Evolutionary conservation across 805 yeast genomes (phyloP).

Genomic region (Wickerhamiella parazyma): DNA sequence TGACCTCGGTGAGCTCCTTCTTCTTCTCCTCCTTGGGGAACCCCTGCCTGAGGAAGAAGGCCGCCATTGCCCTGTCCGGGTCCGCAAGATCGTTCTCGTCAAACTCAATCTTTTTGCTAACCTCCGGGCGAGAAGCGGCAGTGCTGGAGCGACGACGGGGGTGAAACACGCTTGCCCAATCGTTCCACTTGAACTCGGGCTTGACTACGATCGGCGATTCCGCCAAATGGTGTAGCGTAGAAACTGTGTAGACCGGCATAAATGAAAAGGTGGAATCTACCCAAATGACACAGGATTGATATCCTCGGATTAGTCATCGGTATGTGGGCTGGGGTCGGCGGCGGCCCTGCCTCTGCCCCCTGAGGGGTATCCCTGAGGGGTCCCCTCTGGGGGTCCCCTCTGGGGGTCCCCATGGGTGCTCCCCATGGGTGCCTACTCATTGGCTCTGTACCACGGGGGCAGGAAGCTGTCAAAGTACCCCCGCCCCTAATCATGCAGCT

Average conservation of each 20-base stretch:
- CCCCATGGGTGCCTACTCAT: too few relatives aligned
- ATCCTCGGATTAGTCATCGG: too few relatives aligned
- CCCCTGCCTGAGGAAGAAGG: constrained; percentile 16
- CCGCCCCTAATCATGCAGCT: too few relatives aligned
- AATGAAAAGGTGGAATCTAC: too few relatives aligned
- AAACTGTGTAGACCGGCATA: constrained; percentile 24
- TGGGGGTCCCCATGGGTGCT: too few relatives aligned
- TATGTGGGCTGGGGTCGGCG: too few relatives aligned
- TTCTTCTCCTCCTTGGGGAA: background rate
- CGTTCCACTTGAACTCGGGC: constrained; percentile 23
- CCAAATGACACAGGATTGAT: too few relatives aligned
- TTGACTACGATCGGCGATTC: constrained; percentile 19
- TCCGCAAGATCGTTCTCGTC: constrained; percentile 18
- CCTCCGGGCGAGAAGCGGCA: constrained; percentile 4
- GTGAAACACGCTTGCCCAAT: constrained; percentile 15
- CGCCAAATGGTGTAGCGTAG: constrained; percentile 19
- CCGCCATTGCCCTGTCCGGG: constrained; percentile 23
- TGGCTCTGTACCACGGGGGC: too few relatives aligned
- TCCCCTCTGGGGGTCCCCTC: too few relatives aligned
- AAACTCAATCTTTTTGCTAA: constrained; percentile 7
- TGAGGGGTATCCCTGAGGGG: too few relatives aligned
- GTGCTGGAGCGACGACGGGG: constrained; percentile 4
- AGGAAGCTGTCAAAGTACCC: too few relatives aligned
- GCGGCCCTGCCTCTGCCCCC: too few relatives aligned
- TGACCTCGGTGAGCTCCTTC: constrained; percentile 6